Evolutionary conservation across 2,329 filamentous ascomycete genomes (phyloP).

Genomic region (Botrytis squamosa): DNA sequence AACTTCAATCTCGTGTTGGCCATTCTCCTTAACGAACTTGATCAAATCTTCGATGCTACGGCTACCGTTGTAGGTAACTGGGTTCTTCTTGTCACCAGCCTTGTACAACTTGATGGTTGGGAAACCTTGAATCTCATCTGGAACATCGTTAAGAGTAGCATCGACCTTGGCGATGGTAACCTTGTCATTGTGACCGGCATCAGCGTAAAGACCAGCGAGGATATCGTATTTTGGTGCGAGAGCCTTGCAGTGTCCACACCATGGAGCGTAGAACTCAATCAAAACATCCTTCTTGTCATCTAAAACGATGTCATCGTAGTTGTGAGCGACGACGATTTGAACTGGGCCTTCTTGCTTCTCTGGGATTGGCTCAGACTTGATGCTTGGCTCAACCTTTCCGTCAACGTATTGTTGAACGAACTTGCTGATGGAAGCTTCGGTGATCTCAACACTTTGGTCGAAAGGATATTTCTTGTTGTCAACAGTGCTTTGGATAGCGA

Average conservation of each 20-base stretch:
- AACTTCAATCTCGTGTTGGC: slow-evolving; percentile 79
- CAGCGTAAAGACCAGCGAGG: slow-evolving; percentile 73
- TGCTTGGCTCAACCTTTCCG: slow-evolving; percentile 89
- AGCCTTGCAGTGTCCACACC: slow-evolving; percentile 99
- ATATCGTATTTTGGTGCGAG: slow-evolving; percentile 96
- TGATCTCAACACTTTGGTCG: slow-evolving; percentile 78
- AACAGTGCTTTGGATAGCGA: slow-evolving; percentile 91
- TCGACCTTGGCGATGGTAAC: slow-evolving; percentile 97
- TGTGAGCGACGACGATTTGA: slow-evolving; percentile 85
- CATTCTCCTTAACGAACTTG: slow-evolving; percentile 91
- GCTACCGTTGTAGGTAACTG: slow-evolving; percentile 82
- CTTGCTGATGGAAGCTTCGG: slow-evolving; percentile 63
- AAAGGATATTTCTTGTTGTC: slow-evolving; percentile 98
- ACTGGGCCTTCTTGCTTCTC: slow-evolving; percentile 91
- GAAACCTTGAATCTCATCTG: slow-evolving; percentile 96
- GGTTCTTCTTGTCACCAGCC: slow-evolving; percentile 80
- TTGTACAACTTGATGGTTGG: slow-evolving; percentile 98
- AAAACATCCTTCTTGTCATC: slow-evolving; percentile 96
- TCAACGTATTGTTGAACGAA: slow-evolving; percentile 84
- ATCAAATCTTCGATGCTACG: slow-evolving; percentile 90
- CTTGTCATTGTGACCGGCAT: slow-evolving; percentile 74
- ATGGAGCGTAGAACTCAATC: slow-evolving; percentile 97
- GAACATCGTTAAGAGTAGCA: slow-evolving; percentile 92
- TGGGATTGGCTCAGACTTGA: slow-evolving; percentile 97
- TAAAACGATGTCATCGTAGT: slow-evolving; percentile 86